phyloP scores from a whole-genome alignment of 306 rosid species.

The Casuarina cunninghamiana region DNA sequence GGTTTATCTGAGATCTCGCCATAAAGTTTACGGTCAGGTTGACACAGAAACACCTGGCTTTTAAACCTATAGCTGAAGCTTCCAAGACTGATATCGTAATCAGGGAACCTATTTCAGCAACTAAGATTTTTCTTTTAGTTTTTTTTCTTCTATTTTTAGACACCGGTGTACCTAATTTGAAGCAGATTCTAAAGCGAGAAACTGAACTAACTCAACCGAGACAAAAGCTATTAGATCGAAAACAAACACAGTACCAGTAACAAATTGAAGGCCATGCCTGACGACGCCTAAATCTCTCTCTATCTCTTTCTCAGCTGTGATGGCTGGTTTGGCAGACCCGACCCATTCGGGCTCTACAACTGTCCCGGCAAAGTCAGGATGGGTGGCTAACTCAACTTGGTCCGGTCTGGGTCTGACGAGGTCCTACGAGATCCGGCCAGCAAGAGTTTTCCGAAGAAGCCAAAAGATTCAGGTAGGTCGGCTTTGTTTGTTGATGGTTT shows the following conservation, averaged over 20 bases:
- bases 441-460: no score
- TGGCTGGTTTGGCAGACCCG: no score
- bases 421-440: no score
- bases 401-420: no score
- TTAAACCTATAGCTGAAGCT: not conserved
- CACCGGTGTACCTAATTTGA: not conserved
- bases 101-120: not conserved
- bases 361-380: no score
- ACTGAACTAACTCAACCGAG: not conserved
- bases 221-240: constrained; percentile 73
- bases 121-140: not conserved
- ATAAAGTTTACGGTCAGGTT: not conserved
- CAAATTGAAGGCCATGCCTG: constrained; percentile 73
- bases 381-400: no score
- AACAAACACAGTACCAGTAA: constrained; percentile 60
- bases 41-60: not conserved
- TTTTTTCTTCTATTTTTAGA: not conserved
- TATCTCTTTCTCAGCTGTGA: no score
- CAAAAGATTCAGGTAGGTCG: no score
- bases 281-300: not conserved
- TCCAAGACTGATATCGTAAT: not conserved
- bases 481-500: no score
- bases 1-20: not conserved
- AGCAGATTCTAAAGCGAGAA: not conserved
- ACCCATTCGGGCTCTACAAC: no score